These are phyloP conservation scores for Cinnamomum micranthum DNA, from an alignment of 164 flowering plant species.

Conservation along the genomic window DNA sequence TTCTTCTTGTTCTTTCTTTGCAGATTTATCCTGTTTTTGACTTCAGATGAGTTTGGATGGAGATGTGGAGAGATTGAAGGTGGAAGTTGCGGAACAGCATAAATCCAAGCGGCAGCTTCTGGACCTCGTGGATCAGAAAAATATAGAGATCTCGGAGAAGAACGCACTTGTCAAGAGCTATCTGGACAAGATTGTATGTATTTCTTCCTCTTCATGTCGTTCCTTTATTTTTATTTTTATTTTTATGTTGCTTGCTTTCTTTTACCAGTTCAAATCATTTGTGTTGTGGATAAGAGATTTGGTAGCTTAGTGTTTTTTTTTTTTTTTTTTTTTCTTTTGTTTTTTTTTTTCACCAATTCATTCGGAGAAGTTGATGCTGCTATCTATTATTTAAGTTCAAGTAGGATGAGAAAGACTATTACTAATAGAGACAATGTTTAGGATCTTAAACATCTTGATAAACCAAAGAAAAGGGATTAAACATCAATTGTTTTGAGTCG, in stretches of 20 bases:
- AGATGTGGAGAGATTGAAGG: slow-evolving; percentile 59
- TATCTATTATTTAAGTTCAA: too few relatives aligned
- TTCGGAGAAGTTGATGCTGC: not conserved
- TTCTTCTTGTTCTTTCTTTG: not conserved
- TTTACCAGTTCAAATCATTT: not conserved
- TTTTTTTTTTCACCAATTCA: not conserved
- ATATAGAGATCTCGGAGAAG: slow-evolving; percentile 70
- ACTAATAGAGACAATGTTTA: too few relatives aligned
- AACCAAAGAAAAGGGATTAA: too few relatives aligned
- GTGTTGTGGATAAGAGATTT: not conserved
- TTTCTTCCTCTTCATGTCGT: not conserved
- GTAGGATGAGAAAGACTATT: not conserved
- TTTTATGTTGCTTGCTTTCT: not conserved
- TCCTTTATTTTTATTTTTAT: not conserved
- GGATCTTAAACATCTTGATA: too few relatives aligned
- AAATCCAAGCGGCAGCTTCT: slow-evolving; percentile 77
- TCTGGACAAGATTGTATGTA: slow-evolving; percentile 78
- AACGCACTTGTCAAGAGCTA: slow-evolving; percentile 65
- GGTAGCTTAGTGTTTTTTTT: not conserved
- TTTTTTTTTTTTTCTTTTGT: not conserved
- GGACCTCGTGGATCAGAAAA: slow-evolving; percentile 73
- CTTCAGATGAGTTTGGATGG: slow-evolving; percentile 74
- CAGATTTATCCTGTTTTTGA: slow-evolving; percentile 1
- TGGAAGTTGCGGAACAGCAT: slow-evolving; percentile 59
- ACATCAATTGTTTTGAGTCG: too few relatives aligned